Evolutionary conservation across 2,329 filamentous ascomycete genomes (phyloP).

Genomic region (Purpureocillium lavendulum): DNA sequence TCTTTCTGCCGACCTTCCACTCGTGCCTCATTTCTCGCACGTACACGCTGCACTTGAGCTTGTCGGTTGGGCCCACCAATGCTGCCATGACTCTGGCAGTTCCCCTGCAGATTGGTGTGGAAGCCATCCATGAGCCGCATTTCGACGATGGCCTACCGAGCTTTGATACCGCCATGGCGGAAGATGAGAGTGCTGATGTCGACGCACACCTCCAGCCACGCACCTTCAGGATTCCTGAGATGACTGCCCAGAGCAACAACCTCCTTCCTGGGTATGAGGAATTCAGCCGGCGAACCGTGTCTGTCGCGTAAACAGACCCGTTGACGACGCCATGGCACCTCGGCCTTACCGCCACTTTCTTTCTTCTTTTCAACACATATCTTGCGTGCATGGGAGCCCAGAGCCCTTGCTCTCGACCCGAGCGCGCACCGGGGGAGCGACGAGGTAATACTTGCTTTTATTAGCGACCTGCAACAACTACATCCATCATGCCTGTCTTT

Average conservation of each 20-base stretch:
- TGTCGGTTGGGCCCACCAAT: constrained; percentile 33
- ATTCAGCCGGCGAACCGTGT: constrained; percentile 16
- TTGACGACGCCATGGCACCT: too few species aligned
- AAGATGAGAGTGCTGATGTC: constrained; percentile 31
- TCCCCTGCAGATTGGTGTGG: constrained; percentile 44
- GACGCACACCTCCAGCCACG: constrained; percentile 35
- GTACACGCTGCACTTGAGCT: constrained; percentile 41
- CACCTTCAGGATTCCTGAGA: constrained; percentile 23
- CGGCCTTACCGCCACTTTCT: not conserved
- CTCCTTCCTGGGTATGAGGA: constrained; percentile 33
- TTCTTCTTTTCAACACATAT: not conserved
- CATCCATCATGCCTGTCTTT: not conserved
- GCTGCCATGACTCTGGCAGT: constrained; percentile 35
- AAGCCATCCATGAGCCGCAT: constrained; percentile 22
- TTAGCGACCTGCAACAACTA: not conserved
- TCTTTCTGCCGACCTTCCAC: constrained; percentile 49
- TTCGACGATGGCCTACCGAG: constrained; percentile 30
- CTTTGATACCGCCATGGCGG: constrained; percentile 39
- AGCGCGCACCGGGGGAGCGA: too few species aligned
- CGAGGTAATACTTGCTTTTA: too few species aligned
- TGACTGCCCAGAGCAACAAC: constrained; percentile 20
- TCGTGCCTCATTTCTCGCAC: constrained; percentile 47
- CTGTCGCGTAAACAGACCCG: constrained; percentile 11
- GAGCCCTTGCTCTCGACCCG: too few species aligned
- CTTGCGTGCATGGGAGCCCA: too few species aligned